phyloP scores from a whole-genome alignment of 768 basidiomycete species.

The Kwoniella newhampshirensis region DNA sequence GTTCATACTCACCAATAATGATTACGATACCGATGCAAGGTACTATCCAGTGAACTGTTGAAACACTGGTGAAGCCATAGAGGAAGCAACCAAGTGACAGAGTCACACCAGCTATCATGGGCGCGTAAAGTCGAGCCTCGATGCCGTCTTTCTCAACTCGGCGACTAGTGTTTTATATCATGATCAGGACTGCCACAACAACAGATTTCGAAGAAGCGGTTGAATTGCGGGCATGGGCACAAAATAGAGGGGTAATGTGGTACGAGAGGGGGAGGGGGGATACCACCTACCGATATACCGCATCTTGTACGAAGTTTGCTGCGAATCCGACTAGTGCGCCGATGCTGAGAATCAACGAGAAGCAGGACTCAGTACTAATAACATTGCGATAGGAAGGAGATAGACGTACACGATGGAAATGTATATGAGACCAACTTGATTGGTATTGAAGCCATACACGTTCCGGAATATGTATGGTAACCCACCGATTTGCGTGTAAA shows the following conservation, averaged over 20 bases:
- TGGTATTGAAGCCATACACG: slow-evolving; percentile 64
- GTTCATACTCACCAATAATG: slow-evolving; percentile 53
- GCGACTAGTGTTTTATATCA: slow-evolving; percentile 23
- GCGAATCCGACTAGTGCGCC: slow-evolving; percentile 35
- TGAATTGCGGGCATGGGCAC: too few species aligned
- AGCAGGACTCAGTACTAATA: not conserved
- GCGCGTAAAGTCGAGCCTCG: slow-evolving; percentile 48
- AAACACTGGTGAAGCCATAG: slow-evolving; percentile 67
- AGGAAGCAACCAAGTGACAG: slow-evolving; percentile 58
- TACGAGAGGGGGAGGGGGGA: not conserved
- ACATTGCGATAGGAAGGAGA: not conserved
- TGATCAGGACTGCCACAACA: too few species aligned
- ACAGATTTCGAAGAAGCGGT: not conserved
- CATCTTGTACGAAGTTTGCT: slow-evolving; percentile 45
- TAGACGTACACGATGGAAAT: slow-evolving; percentile 56
- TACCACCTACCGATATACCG: slow-evolving; percentile 33
- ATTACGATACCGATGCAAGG: slow-evolving; percentile 61
- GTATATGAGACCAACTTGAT: slow-evolving; percentile 65
- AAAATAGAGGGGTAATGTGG: too few species aligned
- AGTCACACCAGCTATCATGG: slow-evolving; percentile 46
- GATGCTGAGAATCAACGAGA: slow-evolving; percentile 23
- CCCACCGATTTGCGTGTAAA: slow-evolving; percentile 64
- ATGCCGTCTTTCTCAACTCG: slow-evolving; percentile 42
- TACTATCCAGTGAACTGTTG: slow-evolving; percentile 64
- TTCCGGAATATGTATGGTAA: slow-evolving; percentile 60